Conservation (phyloP, 1,284 basidiomycete species). For the Papiliotrema laurentii region DNA sequence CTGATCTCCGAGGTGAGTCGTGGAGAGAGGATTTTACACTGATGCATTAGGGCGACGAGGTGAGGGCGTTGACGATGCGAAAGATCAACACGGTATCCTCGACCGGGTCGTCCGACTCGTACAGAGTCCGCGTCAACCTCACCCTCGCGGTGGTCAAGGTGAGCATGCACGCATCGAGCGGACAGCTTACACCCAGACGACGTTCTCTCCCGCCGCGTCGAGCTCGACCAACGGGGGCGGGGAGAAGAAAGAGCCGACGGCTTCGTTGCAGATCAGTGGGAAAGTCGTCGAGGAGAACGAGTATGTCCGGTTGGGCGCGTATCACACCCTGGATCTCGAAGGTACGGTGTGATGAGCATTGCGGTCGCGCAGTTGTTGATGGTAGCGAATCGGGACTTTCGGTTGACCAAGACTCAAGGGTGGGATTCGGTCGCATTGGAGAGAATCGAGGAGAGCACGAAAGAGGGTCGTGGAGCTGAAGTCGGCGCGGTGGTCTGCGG, state of each 20-base stretch:
- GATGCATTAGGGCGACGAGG: conserved; percentile 63
- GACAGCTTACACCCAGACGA: conserved; percentile 36
- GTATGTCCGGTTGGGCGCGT: conserved; percentile 90
- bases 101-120: conserved; percentile 91
- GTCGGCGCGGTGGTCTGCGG: conserved; percentile 95
- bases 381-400: conserved; percentile 74
- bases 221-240: conserved; percentile 52
- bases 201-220: conserved; percentile 63
- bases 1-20: conserved; percentile 68
- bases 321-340: conserved; percentile 93
- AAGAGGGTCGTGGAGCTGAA: conserved; percentile 90
- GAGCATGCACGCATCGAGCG: background rate
- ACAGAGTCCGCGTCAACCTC: conserved; percentile 77
- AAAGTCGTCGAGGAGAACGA: conserved; percentile 84
- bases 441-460: conserved; percentile 78
- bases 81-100: conserved; percentile 66
- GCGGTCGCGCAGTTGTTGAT: background rate
- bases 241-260: conserved; percentile 47
- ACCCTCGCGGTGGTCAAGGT: conserved; percentile 71
- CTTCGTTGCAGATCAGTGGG: conserved; percentile 82
- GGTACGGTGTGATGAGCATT: conserved; percentile 18
- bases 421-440: conserved; percentile 89
- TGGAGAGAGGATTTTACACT: background rate
- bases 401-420: conserved; percentile 75
- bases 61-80: conserved; percentile 86